phyloP scores from a whole-genome alignment of 2,329 filamentous ascomycete genomes.

The Aspergillus sp. region DNA sequence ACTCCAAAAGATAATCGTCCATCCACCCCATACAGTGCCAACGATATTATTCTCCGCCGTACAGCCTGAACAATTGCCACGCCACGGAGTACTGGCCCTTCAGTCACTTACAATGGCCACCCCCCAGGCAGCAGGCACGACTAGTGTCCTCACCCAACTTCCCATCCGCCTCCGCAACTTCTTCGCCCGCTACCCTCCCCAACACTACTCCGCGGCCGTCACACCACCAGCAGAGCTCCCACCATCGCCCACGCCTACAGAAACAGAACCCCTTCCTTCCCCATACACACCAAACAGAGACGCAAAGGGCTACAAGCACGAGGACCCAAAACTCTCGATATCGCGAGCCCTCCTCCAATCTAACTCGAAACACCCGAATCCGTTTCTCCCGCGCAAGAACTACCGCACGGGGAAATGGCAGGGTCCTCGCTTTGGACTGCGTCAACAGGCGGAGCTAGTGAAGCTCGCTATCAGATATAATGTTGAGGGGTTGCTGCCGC shows the following conservation, averaged over 20 bases:
- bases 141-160: conserved; percentile 45
- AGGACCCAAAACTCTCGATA: conserved; percentile 31
- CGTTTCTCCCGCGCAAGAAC: conserved; percentile 79
- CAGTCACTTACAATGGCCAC: conserved; percentile 15
- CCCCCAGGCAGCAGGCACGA: conserved; percentile 19
- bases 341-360: conserved; percentile 36
- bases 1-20: not conserved
- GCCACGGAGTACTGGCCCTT: not conserved
- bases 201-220: conserved; percentile 44
- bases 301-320: conserved; percentile 40
- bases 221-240: conserved; percentile 23
- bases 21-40: not conserved
- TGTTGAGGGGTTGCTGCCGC: conserved; percentile 77
- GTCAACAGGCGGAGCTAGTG: conserved; percentile 86
- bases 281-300: conserved; percentile 43
- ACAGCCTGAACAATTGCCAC: not conserved
- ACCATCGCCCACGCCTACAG: conserved; percentile 27
- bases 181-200: conserved; percentile 85
- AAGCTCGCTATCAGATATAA: conserved; percentile 78
- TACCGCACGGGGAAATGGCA: conserved; percentile 79
- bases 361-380: conserved; percentile 62
- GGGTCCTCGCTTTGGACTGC: conserved; percentile 76
- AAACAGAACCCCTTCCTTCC: conserved; percentile 28
- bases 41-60: not conserved
- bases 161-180: conserved; percentile 79